Conservation (phyloP, 2,329 filamentous ascomycete genomes). For the Xylaria sp. region DNA sequence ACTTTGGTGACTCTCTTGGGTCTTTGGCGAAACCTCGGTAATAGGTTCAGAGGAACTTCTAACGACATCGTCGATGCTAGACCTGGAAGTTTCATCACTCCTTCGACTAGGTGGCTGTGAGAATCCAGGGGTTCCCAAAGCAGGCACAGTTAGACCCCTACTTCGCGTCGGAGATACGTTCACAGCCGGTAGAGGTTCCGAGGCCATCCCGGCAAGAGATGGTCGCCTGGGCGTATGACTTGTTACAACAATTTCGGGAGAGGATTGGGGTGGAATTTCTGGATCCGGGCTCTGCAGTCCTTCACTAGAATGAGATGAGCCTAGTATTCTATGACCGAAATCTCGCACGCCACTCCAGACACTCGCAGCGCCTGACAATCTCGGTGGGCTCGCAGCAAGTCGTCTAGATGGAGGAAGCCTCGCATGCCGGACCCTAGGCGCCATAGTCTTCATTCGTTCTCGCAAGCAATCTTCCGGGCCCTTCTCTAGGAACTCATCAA, state of each 20-base stretch:
- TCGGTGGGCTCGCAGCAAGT: slow-evolving; percentile 22
- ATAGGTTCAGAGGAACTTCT: slow-evolving; percentile 50
- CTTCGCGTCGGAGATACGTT: slow-evolving; percentile 36
- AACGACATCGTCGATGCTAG: slow-evolving; percentile 35
- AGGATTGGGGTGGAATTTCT: slow-evolving; percentile 33
- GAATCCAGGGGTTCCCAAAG: slow-evolving; percentile 46
- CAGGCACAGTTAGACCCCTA: slow-evolving; percentile 51
- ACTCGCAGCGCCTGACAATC: slow-evolving; percentile 39
- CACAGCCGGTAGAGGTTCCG: slow-evolving; percentile 39
- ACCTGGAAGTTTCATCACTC: slow-evolving; percentile 43
- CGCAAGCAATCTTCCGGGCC: slow-evolving; percentile 66
- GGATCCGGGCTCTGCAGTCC: slow-evolving; percentile 31
- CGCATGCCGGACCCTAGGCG: slow-evolving; percentile 41
- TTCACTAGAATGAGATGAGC: slow-evolving; percentile 36
- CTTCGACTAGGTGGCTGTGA: slow-evolving; percentile 47
- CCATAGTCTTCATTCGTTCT: slow-evolving; percentile 59
- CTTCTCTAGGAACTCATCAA: slow-evolving; percentile 65
- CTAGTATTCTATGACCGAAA: slow-evolving; percentile 45
- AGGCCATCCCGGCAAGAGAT: slow-evolving; percentile 40
- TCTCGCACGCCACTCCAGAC: slow-evolving; percentile 47
- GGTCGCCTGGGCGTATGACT: slow-evolving; percentile 46
- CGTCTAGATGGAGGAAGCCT: slow-evolving; percentile 27
- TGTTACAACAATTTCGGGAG: slow-evolving; percentile 55
- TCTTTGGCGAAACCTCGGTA: slow-evolving; percentile 44
- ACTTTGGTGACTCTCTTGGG: background rate